Evolutionary conservation across 1,284 basidiomycete genomes (phyloP), one percentile per base, ranked within the genome.

Genomic region (Ceratobasidium sp.): DNA sequence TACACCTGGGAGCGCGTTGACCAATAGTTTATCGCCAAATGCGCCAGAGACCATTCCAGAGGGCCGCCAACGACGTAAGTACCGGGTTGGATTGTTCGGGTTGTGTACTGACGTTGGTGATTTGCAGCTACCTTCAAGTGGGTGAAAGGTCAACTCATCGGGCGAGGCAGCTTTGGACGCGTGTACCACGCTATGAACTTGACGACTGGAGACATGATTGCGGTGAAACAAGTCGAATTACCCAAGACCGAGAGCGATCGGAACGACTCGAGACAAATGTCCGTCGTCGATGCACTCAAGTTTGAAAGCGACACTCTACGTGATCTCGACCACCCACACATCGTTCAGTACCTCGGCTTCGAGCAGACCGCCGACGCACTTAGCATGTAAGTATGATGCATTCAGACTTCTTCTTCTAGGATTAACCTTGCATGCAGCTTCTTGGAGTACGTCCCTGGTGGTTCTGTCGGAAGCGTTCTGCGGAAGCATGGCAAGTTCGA

Each of bases 131-230:
- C 96, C 46, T 97, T 98, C 86, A 96, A 96, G 80, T 99, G 98
- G 97, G 95, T 98, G 64, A 94, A 97, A 79, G 98, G 98, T 75
- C 95, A 98, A 81, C 85, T 98, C 54, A 98, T 99, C 76, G 98
- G 98, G 50, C 95, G 94, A 79, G 98, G 98, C 28, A 98, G 96
- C 3, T 99, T 96, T 79, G 97, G 97, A 7, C 89, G 93, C 62
- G 98, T 99, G 35, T 99, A 98, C 79, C 89, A 98, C 61, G 98
- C 95, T 21, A 85, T 99, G 75, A 99, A 99, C 81, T 95, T 94
- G n/a, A 97, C 95, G 0, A 98, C 96, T 0, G 97, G 97, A 72
- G 97, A 99, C 82, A 97, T 98, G 93, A 96, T 99, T 78, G 98
- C 98, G 7, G 98, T 99, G 77, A 99, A 99, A 83, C 98, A 99